These are phyloP conservation scores for Phytophthora europaea DNA, from an alignment of 352 stramenopile genomes.

Conservation along the genomic window DNA sequence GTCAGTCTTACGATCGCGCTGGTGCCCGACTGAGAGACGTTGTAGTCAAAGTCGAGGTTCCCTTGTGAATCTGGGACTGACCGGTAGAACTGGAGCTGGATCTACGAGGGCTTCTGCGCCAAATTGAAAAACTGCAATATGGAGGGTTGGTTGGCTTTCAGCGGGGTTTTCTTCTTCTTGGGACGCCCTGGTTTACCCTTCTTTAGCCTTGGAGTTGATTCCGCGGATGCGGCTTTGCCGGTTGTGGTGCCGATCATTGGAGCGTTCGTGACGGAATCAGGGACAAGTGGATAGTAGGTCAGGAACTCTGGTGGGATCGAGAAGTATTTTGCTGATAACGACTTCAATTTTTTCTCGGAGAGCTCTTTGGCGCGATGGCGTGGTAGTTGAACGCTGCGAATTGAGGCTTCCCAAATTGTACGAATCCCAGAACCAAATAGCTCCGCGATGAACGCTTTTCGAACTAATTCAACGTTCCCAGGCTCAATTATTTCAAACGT, in stretches of 20 bases:
- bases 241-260: too few relatives aligned
- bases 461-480: neutral
- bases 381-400: neutral
- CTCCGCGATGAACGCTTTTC: neutral
- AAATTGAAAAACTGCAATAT: constrained; percentile 12
- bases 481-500: constrained; percentile 6
- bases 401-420: constrained; percentile 17
- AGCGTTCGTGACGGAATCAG: neutral
- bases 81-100: too few relatives aligned
- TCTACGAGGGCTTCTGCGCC: too few relatives aligned
- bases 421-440: constrained; percentile 6
- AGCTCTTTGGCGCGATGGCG: constrained; percentile 8
- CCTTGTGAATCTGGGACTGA: too few relatives aligned
- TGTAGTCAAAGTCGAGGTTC: too few relatives aligned
- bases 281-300: neutral
- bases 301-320: constrained; percentile 14
- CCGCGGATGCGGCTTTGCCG: too few relatives aligned
- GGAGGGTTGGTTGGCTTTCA: constrained; percentile 17
- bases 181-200: constrained; percentile 1
- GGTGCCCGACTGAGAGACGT: too few relatives aligned
- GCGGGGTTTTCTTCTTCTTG: constrained; percentile 1
- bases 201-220: too few relatives aligned
- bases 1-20: too few relatives aligned
- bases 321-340: constrained; percentile 14
- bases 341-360: constrained; percentile 13